These are phyloP conservation scores for Solanum pinnatisectum DNA, from an alignment of 257 asterid species.

Conservation along the genomic window DNA sequence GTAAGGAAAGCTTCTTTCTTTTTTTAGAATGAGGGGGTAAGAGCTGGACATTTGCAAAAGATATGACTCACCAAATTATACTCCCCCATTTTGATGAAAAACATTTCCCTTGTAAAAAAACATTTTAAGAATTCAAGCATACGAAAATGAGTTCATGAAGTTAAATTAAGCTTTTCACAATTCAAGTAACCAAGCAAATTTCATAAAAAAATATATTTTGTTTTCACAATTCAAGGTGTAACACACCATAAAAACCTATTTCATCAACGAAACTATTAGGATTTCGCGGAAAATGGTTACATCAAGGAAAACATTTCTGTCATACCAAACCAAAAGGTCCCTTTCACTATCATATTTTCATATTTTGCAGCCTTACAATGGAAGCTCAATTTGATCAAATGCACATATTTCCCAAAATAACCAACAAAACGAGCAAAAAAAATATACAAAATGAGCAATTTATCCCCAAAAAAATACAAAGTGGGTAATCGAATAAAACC, in stretches of 20 bases:
- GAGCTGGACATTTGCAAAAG: not conserved
- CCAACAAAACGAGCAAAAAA: not conserved
- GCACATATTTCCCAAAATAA: not conserved
- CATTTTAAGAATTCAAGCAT: not conserved
- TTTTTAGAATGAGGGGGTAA: not conserved
- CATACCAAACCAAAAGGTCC: not conserved
- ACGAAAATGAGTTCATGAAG: not conserved
- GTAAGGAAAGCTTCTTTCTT: not conserved
- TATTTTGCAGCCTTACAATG: not conserved
- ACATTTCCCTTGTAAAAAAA: not conserved
- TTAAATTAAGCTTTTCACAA: not conserved
- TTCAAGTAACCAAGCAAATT: not conserved
- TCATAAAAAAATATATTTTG: not conserved
- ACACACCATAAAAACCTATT: not conserved
- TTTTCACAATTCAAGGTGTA: not conserved
- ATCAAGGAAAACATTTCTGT: not conserved
- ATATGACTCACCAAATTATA: not conserved
- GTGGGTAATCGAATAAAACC: constrained; percentile 69
- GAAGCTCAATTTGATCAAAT: not conserved
- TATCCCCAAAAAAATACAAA: constrained; percentile 26
- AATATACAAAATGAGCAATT: not conserved
- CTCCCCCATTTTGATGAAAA: not conserved
- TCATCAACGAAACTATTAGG: not conserved
- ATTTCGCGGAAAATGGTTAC: not conserved
- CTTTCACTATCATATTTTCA: not conserved